These are phyloP conservation scores for Geotrichum cucujoidarum DNA, from an alignment of 1,139 yeast genomes.

Conservation along the genomic window DNA sequence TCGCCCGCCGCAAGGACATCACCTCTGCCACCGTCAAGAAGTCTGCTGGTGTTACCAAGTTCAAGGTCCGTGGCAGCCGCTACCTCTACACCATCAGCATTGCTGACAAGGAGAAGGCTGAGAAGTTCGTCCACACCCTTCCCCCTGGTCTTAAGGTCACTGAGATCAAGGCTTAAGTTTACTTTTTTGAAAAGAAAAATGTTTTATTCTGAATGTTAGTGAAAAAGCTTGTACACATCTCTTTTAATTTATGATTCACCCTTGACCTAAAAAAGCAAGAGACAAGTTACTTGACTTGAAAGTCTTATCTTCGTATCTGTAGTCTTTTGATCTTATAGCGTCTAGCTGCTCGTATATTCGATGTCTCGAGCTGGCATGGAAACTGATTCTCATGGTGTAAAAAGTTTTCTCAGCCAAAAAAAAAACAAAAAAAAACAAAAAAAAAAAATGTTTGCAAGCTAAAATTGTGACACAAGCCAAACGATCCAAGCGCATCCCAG, in stretches of 20 bases:
- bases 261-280: background rate
- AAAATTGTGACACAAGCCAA: no score
- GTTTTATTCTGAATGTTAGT: background rate
- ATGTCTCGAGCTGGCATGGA: no score
- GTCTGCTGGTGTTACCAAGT: slow-evolving; percentile 94
- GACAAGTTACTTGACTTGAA: no score
- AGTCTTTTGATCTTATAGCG: no score
- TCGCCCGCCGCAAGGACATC: slow-evolving; percentile 95
- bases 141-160: slow-evolving; percentile 89
- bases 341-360: no score
- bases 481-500: no score
- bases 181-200: background rate
- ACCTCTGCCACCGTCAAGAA: slow-evolving; percentile 88
- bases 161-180: slow-evolving; percentile 28
- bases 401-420: no score
- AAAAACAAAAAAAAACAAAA: no score
- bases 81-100: slow-evolving; percentile 94
- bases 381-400: no score
- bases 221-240: background rate
- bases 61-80: slow-evolving; percentile 97
- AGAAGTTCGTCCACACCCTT: slow-evolving; percentile 95
- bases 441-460: no score
- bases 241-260: background rate
- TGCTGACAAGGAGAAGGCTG: slow-evolving; percentile 95
- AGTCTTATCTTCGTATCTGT: no score